Percentiles rank a stretch among this genome's conserved stretches.
phyloP scores from a whole-genome alignment of 306 rosid species.

The Pyrus pyrifolia region DNA sequence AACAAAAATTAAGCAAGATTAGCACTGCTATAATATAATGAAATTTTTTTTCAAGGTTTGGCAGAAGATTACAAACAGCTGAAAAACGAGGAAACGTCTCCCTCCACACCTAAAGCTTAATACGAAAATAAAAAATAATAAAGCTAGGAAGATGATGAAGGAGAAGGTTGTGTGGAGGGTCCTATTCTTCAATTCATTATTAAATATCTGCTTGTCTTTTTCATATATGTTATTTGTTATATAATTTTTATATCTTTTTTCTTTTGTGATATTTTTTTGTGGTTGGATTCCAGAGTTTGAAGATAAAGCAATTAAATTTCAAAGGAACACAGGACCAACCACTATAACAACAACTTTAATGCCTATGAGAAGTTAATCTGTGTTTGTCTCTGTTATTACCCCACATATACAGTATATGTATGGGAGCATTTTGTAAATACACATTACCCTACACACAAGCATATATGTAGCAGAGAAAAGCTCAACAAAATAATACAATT shows the following conservation, averaged over 20 bases:
- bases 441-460: neutral
- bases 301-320: conserved; percentile 83
- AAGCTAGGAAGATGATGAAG: conserved; percentile 31
- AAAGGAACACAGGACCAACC: conserved; percentile 62
- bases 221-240: conserved; percentile 21
- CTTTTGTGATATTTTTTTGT: conserved; percentile 51
- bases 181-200: conserved; percentile 48
- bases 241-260: neutral
- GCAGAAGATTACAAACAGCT: conserved; percentile 55
- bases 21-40: neutral
- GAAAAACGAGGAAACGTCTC: conserved; percentile 86
- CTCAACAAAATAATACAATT: neutral
- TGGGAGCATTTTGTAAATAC: neutral
- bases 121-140: neutral
- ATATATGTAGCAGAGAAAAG: neutral
- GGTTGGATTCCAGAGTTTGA: conserved; percentile 77
- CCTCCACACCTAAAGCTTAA: conserved; percentile 54
- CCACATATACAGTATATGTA: conserved; percentile 3
- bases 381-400: conserved; percentile 17
- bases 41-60: conserved; percentile 30
- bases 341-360: conserved; percentile 74
- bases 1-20: neutral
- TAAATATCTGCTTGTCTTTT: conserved; percentile 96
- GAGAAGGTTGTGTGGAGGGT: conserved; percentile 32
- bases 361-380: conserved; percentile 27